These are phyloP conservation scores for Phytophthora podocarpi DNA, from an alignment of 352 stramenopile species.

Conservation along the genomic window DNA sequence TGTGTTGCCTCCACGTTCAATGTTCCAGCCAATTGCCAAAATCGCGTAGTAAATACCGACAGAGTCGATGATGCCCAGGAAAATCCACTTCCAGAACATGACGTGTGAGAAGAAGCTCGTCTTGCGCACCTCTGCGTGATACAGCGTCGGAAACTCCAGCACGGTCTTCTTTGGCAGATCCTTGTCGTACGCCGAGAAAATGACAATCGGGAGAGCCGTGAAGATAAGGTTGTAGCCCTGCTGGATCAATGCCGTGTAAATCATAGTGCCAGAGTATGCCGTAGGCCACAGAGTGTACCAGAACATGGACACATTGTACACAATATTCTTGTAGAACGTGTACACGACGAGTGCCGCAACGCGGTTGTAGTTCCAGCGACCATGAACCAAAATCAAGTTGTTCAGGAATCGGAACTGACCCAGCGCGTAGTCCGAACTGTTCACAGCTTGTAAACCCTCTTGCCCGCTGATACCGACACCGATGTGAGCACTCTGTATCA, in stretches of 20 bases:
- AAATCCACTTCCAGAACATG: constrained; percentile 90
- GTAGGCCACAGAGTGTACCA: constrained; percentile 88
- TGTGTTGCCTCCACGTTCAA: constrained; percentile 64
- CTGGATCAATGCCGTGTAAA: constrained; percentile 87
- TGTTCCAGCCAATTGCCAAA: constrained; percentile 49
- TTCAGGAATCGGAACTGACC: constrained; percentile 85
- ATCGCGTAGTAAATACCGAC: constrained; percentile 74
- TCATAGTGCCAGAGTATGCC: constrained; percentile 91
- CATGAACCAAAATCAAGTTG: constrained; percentile 78
- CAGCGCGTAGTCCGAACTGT: constrained; percentile 86
- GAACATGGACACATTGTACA: constrained; percentile 92
- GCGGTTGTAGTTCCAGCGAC: constrained; percentile 88
- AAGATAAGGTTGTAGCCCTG: constrained; percentile 96
- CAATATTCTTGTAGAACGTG: constrained; percentile 93
- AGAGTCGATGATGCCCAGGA: constrained; percentile 77
- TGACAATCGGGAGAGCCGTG: constrained; percentile 92
- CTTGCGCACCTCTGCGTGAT: constrained; percentile 62
- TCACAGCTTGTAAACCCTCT: constrained; percentile 97
- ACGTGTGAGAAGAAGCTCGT: constrained; percentile 72
- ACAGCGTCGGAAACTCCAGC: constrained; percentile 68
- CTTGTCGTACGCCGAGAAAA: constrained; percentile 82
- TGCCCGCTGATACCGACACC: constrained; percentile 96
- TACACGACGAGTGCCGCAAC: constrained; percentile 90
- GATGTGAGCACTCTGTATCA: constrained; percentile 92
- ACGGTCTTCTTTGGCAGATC: constrained; percentile 75